These are phyloP conservation scores for Batkoa obscura DNA, from an alignment of 371 early-diverging fungal genomes.

Conservation along the genomic window DNA sequence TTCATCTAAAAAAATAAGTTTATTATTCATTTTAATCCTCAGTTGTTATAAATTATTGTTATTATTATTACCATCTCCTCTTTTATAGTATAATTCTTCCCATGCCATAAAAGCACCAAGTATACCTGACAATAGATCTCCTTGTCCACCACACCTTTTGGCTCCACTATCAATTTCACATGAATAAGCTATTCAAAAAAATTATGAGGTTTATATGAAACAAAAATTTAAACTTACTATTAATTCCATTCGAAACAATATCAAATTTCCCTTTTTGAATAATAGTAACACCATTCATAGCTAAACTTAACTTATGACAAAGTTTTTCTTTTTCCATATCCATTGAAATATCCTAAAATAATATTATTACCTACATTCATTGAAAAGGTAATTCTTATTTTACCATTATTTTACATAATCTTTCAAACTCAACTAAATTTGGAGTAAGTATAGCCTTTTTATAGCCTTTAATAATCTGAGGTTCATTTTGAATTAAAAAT, in stretches of 20 bases:
- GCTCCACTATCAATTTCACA: conserved; percentile 24
- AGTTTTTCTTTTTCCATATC: background rate
- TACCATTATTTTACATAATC: conserved; percentile 55
- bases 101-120: conserved; percentile 78
- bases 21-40: too few species aligned
- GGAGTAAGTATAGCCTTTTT: conserved; percentile 71
- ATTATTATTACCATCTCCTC: too few species aligned
- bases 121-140: conserved; percentile 86
- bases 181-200: background rate
- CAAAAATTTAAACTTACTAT: conserved; percentile 18
- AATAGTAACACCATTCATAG: conserved; percentile 48
- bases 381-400: background rate
- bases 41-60: too few species aligned
- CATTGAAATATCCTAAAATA: background rate
- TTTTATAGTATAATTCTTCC: conserved; percentile 31
- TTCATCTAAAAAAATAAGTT: too few species aligned
- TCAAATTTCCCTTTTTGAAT: conserved; percentile 76
- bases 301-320: conserved; percentile 17
- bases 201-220: background rate
- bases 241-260: conserved; percentile 51
- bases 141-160: conserved; percentile 95
- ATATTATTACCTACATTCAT: too few species aligned
- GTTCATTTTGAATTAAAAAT: conserved; percentile 46
- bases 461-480: conserved; percentile 51
- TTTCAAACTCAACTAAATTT: conserved; percentile 68